Evolutionary conservation across 2,329 filamentous ascomycete species (phyloP).

Genomic region (Aspergillus sp.): DNA sequence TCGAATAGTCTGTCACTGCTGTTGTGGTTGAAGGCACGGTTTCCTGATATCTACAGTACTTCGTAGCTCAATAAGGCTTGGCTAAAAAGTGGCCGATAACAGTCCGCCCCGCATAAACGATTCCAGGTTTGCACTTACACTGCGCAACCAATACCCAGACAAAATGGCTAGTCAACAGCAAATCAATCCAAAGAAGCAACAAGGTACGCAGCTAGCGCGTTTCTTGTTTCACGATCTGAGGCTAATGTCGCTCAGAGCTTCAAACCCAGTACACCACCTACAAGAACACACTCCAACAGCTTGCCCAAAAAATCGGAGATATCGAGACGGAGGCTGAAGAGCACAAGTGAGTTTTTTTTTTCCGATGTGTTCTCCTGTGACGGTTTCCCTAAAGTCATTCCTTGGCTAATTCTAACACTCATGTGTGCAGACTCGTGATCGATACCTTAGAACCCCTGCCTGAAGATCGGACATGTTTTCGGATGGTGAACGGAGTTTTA

Average conservation of each 20-base stretch:
- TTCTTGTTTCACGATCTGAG: neutral
- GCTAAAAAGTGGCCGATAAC: constrained; percentile 17
- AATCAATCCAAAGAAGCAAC: constrained; percentile 46
- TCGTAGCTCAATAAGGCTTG: neutral
- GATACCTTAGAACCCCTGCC: constrained; percentile 85
- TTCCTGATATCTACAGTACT: neutral
- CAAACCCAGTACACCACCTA: constrained; percentile 53
- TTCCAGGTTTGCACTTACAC: constrained; percentile 30
- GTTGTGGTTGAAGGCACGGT: neutral
- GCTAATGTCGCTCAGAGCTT: constrained; percentile 41
- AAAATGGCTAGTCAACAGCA: constrained; percentile 43
- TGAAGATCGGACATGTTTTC: constrained; percentile 91
- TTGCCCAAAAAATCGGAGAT: constrained; percentile 94
- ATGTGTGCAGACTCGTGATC: constrained; percentile 72
- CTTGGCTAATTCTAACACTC: constrained; percentile 18
- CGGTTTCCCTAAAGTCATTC: neutral
- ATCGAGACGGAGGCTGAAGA: constrained; percentile 97
- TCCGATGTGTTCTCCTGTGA: neutral
- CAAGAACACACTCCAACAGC: constrained; percentile 77
- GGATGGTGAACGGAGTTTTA: constrained; percentile 95
- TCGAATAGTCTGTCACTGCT: neutral
- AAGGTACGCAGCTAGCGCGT: constrained; percentile 38
- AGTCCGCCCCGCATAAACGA: constrained; percentile 32
- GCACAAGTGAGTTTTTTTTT: constrained; percentile 76
- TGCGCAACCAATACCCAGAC: constrained; percentile 13